phyloP scores from a whole-genome alignment of 345 rosid genomes.

The Anacardium occidentale region DNA sequence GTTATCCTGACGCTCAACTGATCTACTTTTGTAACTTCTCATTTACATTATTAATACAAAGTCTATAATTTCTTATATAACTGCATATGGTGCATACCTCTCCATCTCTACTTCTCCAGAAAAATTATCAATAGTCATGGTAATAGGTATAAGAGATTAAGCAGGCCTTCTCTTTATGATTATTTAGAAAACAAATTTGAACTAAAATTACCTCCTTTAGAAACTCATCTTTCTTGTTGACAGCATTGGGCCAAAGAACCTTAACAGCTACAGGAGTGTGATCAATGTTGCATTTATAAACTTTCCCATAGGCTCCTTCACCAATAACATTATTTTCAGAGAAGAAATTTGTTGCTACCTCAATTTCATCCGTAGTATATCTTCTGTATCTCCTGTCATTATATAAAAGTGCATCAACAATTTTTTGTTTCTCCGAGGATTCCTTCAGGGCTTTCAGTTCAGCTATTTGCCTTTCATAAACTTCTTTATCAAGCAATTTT shows the following conservation, averaged over 20 bases:
- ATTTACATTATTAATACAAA: too few relatives aligned
- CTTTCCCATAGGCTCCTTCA: conserved; percentile 87
- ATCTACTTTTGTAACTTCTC: too few relatives aligned
- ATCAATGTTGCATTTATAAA: conserved; percentile 78
- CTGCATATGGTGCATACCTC: neutral
- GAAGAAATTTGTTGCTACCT: conserved; percentile 65
- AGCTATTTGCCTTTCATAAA: conserved; percentile 62
- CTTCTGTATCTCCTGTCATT: conserved; percentile 69
- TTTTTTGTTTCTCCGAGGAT: conserved; percentile 64
- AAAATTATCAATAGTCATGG: neutral
- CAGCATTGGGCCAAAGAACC: conserved; percentile 56
- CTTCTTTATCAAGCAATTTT: conserved; percentile 57
- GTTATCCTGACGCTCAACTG: too few relatives aligned
- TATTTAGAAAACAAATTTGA: neutral
- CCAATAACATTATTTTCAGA: conserved; percentile 64
- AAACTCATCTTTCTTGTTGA: conserved; percentile 69
- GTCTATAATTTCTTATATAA: too few relatives aligned
- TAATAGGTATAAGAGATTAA: neutral
- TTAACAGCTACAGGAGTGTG: conserved; percentile 84
- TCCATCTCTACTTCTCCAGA: neutral
- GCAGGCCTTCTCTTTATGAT: neutral
- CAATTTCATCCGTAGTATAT: conserved; percentile 60
- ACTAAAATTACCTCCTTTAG: conserved; percentile 63
- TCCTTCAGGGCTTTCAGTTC: conserved; percentile 62
- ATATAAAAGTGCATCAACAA: conserved; percentile 56